These are phyloP conservation scores for Fusarium albosuccineum DNA, from an alignment of 2,329 filamentous ascomycete genomes.

Conservation along the genomic window DNA sequence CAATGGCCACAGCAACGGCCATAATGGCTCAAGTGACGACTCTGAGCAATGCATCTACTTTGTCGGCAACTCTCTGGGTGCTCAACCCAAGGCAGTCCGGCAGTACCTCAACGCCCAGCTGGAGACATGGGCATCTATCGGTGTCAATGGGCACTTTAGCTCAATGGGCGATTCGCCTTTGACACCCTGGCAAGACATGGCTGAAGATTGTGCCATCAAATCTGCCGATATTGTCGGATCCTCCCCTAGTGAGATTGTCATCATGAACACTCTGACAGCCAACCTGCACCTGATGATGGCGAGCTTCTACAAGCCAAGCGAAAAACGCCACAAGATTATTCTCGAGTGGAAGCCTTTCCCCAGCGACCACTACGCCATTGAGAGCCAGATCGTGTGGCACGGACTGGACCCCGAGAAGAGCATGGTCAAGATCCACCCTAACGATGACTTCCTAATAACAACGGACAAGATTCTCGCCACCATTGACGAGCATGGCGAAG, in stretches of 20 bases:
- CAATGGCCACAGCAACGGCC: slow-evolving; percentile 36
- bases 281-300: slow-evolving; percentile 88
- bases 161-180: slow-evolving; percentile 76
- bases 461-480: slow-evolving; percentile 78
- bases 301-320: slow-evolving; percentile 82
- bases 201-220: slow-evolving; percentile 77
- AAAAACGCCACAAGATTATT: slow-evolving; percentile 79
- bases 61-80: slow-evolving; percentile 89
- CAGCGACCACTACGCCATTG: slow-evolving; percentile 86
- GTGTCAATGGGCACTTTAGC: slow-evolving; percentile 86
- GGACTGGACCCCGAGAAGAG: slow-evolving; percentile 73
- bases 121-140: slow-evolving; percentile 86
- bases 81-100: slow-evolving; percentile 79
- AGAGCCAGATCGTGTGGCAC: slow-evolving; percentile 83
- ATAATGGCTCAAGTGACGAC: slow-evolving; percentile 46
- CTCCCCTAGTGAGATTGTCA: slow-evolving; percentile 77
- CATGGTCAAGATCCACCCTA: slow-evolving; percentile 80
- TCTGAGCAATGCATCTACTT: slow-evolving; percentile 74
- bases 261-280: slow-evolving; percentile 88
- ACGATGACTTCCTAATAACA: slow-evolving; percentile 70
- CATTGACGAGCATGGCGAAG: slow-evolving; percentile 80
- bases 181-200: slow-evolving; percentile 81
- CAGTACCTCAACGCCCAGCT: slow-evolving; percentile 79
- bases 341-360: slow-evolving; percentile 93
- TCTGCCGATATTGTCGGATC: slow-evolving; percentile 83